Evolutionary conservation across 2,329 filamentous ascomycete genomes (phyloP), one percentile per base, ranked within the genome.

Genomic region (Fusarium domesticum): DNA sequence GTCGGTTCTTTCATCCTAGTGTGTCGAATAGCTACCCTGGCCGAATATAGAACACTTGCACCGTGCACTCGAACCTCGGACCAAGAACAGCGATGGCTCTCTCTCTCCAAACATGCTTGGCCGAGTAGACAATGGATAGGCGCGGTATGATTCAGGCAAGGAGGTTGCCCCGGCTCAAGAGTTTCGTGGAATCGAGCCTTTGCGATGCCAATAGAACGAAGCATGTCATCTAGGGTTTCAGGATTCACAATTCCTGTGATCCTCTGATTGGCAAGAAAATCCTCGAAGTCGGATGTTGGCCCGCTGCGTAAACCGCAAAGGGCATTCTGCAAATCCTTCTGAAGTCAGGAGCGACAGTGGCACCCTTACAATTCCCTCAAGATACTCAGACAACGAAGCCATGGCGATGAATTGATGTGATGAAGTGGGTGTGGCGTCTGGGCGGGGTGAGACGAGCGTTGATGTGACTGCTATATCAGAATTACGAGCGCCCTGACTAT

Each of bases 171-270:
- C 14, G 23, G 23, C 23, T 28, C 8, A 19, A 37, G 34, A 11
- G 28, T 37, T 19, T 33, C 8, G 14, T 19, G 18, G n/a, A 43
- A 37, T 23, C 18, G 25, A 17, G 18, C 6, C 8, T 34, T 18
- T 7, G 40, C 23, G n/a, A 43, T 25, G 14, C 28, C 35, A 10
- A 43, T 18, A 16, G 28, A 30, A 16, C 17, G 16, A 31, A 47
- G 20, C 6, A 47, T 40, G 4, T 38, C 12, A 17, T 40, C 28
- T 4, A 47, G 30, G 5, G 15, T 35, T 25, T 43, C 15, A 4
- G 34, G 45, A n/a, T 34, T 37, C 8, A 47, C 14, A 14, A 47
- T 47, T 16, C 45, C 41, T 12, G 45, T 47, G 18, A 47, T 44
- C 11, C 19, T 36, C 14, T 44, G 30, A 19, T 44, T 30, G 6